phyloP scores from a whole-genome alignment of 805 yeast species.

The Hanseniaspora mollemarum region DNA sequence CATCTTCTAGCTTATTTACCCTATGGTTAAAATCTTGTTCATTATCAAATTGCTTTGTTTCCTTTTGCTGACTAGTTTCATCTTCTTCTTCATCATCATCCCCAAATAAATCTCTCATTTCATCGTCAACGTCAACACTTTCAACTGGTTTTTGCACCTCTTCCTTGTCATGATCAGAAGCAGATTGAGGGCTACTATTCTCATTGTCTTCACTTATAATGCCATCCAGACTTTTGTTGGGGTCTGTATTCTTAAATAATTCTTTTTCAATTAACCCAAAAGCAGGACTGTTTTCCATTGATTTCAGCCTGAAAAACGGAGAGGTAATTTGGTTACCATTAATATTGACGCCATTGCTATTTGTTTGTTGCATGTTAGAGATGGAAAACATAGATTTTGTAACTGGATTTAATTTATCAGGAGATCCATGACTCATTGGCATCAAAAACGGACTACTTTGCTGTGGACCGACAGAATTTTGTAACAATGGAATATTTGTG shows the following conservation, averaged over 20 bases:
- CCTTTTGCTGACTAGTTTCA: constrained; percentile 30
- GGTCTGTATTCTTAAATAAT: constrained; percentile 4
- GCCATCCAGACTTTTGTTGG: constrained; percentile 1
- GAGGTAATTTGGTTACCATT: background rate
- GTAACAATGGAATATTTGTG: background rate
- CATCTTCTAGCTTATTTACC: constrained; percentile 19
- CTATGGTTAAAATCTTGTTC: constrained; percentile 16
- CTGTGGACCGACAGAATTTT: background rate
- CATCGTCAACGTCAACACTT: constrained; percentile 19
- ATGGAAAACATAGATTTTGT: background rate
- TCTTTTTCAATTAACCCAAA: constrained; percentile 11
- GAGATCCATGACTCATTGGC: constrained; percentile 12
- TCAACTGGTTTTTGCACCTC: no score
- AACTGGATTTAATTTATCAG: background rate
- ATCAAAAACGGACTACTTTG: constrained; percentile 14
- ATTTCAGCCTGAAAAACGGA: constrained; percentile 7
- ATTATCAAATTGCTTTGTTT: constrained; percentile 22
- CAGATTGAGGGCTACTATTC: no score
- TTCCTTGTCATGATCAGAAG: no score
- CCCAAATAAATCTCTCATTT: constrained; percentile 28
- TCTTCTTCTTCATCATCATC: constrained; percentile 30
- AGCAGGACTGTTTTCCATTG: constrained; percentile 7
- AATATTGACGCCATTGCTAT: background rate
- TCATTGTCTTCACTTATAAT: constrained; percentile 19
- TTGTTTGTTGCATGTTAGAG: background rate